Conservation (phyloP, 164 flowering plant genomes). For the Nymphaea thermarum region DNA sequence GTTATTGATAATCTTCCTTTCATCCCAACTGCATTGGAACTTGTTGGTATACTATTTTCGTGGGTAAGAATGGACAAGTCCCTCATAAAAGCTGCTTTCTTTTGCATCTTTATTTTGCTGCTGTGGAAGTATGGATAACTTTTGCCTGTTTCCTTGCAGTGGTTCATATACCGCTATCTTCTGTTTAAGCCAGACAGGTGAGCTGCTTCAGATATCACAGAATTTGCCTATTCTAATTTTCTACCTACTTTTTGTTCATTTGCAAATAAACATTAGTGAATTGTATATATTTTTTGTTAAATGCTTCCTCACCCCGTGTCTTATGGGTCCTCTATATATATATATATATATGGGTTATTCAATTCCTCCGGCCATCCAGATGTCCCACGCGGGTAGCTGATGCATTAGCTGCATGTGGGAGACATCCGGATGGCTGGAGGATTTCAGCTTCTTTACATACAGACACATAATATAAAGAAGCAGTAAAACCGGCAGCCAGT, state of each 20-base stretch:
- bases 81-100: background rate
- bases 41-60: constrained; percentile 68
- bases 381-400: too few species aligned
- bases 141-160: constrained; percentile 35
- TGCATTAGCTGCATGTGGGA: too few species aligned
- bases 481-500: too few species aligned
- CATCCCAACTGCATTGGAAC: constrained; percentile 51
- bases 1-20: constrained; percentile 80
- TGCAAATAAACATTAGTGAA: background rate
- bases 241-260: too few species aligned
- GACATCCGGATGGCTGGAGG: too few species aligned
- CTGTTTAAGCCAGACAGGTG: constrained; percentile 84
- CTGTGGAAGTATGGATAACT: background rate
- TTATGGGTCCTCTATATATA: too few species aligned
- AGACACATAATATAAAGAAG: too few species aligned
- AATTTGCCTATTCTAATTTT: too few species aligned
- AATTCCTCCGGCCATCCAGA: too few species aligned
- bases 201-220: constrained; percentile 4
- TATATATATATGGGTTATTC: too few species aligned
- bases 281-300: background rate
- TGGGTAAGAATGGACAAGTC: constrained; percentile 31
- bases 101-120: background rate
- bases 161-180: constrained; percentile 85
- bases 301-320: background rate
- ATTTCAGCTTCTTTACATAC: too few species aligned